Percentiles rank a stretch among this genome's conserved stretches.
Evolutionary conservation across 495 filamentous ascomycete genomes (phyloP).

Genomic region (Aspergillus conjunctus): DNA sequence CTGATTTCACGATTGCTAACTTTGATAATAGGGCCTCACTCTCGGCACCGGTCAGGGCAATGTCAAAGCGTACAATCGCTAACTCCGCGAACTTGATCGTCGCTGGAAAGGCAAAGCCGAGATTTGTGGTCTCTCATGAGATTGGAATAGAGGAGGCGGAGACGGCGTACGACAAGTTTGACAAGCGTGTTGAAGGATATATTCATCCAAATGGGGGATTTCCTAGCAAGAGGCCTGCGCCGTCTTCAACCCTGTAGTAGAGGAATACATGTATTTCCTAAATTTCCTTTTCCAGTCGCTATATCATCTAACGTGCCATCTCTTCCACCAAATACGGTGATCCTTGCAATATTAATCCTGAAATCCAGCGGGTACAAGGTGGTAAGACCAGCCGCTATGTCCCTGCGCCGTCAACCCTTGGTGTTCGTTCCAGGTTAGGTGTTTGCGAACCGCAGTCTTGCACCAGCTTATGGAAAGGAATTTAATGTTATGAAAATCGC

Average conservation of each 20-base stretch:
- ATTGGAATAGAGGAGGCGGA: constrained; percentile 56
- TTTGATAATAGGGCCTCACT: constrained; percentile 2
- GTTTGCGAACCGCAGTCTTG: too few relatives aligned
- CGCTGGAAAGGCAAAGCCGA: constrained; percentile 56
- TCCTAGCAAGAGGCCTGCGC: neutral
- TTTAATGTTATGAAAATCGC: neutral
- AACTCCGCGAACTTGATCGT: constrained; percentile 61
- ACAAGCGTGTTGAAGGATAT: constrained; percentile 48
- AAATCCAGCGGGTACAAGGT: too few relatives aligned
- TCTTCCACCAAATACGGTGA: too few relatives aligned
- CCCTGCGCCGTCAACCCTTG: too few relatives aligned
- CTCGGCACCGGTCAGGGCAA: constrained; percentile 61
- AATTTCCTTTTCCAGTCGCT: too few relatives aligned
- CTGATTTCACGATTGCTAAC: constrained; percentile 15
- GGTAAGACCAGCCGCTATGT: too few relatives aligned
- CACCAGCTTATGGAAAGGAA: neutral
- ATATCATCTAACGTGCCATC: too few relatives aligned
- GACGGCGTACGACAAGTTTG: constrained; percentile 52
- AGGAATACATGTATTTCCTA: too few relatives aligned
- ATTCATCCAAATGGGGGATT: constrained; percentile 45
- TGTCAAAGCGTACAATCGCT: constrained; percentile 61
- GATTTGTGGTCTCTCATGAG: constrained; percentile 60
- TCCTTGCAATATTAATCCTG: too few relatives aligned
- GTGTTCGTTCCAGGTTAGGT: too few relatives aligned
- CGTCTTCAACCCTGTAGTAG: too few relatives aligned